Base-by-base conservation (phyloP, 768 basidiomycete species). In the Jaapia argillacea region DNA sequence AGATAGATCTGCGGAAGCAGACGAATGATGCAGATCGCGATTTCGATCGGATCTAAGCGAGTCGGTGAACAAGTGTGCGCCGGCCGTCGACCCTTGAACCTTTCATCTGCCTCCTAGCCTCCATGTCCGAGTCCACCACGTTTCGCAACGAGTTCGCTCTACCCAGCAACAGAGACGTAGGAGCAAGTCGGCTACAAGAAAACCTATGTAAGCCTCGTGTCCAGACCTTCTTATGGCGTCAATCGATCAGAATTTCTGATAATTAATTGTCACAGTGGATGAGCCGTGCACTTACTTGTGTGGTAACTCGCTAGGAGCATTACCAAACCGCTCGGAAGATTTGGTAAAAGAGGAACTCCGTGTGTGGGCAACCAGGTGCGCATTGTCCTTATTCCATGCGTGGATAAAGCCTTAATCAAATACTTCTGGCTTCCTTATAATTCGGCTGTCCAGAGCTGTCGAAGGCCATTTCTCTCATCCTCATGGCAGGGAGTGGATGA, bases 391-490 rank as follows among this genome's bases (percentile, higher is more conserved):
- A 28, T 28, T 16, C 31, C 42, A 0, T 24, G 12, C 26, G 43
- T 40, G 41, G 20, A 45, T 0, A 6, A 6, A 25, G n/a, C 16
- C 22, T n/a, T n/a, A n/a, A n/a, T n/a, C n/a, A n/a, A n/a, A n/a
- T n/a, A n/a, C n/a, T n/a, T n/a, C n/a, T n/a, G n/a, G 37, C 40
- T 31, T 44, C 20, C 37, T 40, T 47, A 45, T 43, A 41, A n/a
- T n/a, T n/a, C n/a, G n/a, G n/a, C n/a, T n/a, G n/a, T n/a, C 28
- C 51, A 27, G 92, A 48, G 89, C 75, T 16, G 89, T 94, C 27
- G 71, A 78, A 24, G 94, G 88, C 5, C 94, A 99, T 62, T 92
- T 93, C 60, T 65, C 74, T 49, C 94, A 97, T 59, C 89, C 92
- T n/a, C 68, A 83, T 48, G 69, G 68, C 24, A 75, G 90, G 43